These are phyloP conservation scores for Phaeophleospora eucalypticola DNA, from an alignment of 2,329 filamentous ascomycete species.

Conservation along the genomic window DNA sequence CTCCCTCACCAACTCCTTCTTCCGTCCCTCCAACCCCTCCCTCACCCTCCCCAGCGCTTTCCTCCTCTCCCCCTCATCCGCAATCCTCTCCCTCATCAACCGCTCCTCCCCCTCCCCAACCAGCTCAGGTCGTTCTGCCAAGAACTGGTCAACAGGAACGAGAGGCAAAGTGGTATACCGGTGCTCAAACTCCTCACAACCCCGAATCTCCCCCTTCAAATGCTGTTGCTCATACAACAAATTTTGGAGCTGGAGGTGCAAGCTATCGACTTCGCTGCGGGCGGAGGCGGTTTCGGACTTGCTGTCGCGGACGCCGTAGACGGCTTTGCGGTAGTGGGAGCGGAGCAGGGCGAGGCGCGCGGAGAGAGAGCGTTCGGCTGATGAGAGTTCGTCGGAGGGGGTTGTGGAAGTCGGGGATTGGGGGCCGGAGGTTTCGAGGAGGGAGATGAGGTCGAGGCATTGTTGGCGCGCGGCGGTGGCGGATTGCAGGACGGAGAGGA, in stretches of 20 bases:
- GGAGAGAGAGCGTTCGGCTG: conserved; percentile 70
- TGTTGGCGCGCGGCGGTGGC: conserved; percentile 71
- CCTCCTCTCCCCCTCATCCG: conserved; percentile 81
- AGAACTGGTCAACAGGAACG: conserved; percentile 74
- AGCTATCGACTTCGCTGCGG: conserved; percentile 81
- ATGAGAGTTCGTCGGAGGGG: conserved; percentile 50
- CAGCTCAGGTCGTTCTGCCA: conserved; percentile 55
- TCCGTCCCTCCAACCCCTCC: conserved; percentile 59
- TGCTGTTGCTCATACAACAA: conserved; percentile 94
- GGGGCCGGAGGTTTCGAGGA: conserved; percentile 47
- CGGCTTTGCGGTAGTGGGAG: conserved; percentile 75
- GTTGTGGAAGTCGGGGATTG: conserved; percentile 39
- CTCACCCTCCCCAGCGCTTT: conserved; percentile 81
- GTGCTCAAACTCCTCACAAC: conserved; percentile 92
- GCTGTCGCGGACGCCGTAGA: conserved; percentile 76
- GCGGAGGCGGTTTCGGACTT: conserved; percentile 83
- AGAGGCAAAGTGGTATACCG: conserved; percentile 83
- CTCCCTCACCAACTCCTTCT: conserved; percentile 64
- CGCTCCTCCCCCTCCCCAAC: conserved; percentile 58
- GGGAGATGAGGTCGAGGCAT: conserved; percentile 56
- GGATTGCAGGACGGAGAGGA: conserved; percentile 65
- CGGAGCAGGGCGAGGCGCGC: conserved; percentile 76
- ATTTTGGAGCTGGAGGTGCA: conserved; percentile 92
- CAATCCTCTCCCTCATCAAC: conserved; percentile 86
- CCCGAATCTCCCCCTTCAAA: conserved; percentile 80